phyloP scores from a whole-genome alignment of 768 basidiomycete genomes.

The Neoboletus brunneissimus region DNA sequence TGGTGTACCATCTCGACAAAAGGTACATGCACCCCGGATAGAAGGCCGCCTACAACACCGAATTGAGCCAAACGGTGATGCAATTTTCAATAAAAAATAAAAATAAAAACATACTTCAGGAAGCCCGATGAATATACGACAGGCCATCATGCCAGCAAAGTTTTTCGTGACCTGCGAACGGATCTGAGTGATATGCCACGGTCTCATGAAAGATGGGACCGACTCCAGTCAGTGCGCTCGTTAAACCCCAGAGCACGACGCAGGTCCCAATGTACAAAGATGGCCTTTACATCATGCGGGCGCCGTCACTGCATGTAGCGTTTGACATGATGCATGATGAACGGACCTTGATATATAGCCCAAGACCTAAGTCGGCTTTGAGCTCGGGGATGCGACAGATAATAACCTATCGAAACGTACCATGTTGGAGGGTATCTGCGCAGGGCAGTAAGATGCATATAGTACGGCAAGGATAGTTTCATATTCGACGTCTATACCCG shows the following conservation, averaged over 20 bases:
- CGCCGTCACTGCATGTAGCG: too few species aligned
- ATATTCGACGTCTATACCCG: too few species aligned
- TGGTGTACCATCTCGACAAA: conserved; percentile 56
- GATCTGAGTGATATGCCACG: too few species aligned
- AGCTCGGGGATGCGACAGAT: too few species aligned
- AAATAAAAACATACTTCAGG: conserved; percentile 48
- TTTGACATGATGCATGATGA: too few species aligned
- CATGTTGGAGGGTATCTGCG: not conserved
- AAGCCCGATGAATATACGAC: conserved; percentile 60
- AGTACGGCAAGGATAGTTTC: too few species aligned
- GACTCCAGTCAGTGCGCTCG: not conserved
- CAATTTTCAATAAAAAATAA: too few species aligned
- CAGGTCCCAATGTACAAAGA: not conserved
- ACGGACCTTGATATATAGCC: not conserved
- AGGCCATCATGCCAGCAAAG: conserved; percentile 52
- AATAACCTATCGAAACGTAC: not conserved
- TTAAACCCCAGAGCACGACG: not conserved
- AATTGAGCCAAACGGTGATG: not conserved
- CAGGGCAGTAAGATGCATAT: not conserved
- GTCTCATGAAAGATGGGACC: too few species aligned
- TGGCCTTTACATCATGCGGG: too few species aligned
- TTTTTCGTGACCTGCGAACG: conserved; percentile 17
- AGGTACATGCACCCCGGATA: conserved; percentile 55
- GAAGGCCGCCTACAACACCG: conserved; percentile 47
- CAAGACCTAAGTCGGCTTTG: too few species aligned